Conservation (phyloP, 768 basidiomycete genomes). For the Leccinum longicurvipes region DNA sequence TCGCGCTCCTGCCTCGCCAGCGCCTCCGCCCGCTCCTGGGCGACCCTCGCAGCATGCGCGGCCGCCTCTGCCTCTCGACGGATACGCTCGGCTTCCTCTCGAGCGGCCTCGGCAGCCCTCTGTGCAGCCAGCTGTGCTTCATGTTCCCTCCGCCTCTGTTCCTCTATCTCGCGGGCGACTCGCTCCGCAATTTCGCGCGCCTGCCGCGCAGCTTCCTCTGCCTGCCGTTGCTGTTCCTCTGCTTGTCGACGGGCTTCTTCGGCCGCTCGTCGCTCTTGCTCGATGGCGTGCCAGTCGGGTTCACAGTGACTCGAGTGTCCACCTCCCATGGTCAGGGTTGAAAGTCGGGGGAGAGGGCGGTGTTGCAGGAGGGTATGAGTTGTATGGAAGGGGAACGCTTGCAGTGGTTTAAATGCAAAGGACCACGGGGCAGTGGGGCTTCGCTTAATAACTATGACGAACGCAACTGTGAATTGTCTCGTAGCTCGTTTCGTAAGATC, state of each 20-base stretch:
- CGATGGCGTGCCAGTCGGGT: constrained; percentile 24
- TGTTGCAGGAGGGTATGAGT: neutral
- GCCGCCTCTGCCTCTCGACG: constrained; percentile 23
- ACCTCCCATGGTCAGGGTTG: constrained; percentile 21
- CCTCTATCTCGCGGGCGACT: constrained; percentile 22
- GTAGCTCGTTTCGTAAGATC: neutral
- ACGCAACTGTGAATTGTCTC: neutral
- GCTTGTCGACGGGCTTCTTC: constrained; percentile 22
- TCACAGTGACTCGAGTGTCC: constrained; percentile 23
- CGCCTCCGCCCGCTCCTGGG: constrained; percentile 23
- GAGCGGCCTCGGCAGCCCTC: constrained; percentile 22
- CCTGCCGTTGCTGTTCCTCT: constrained; percentile 16
- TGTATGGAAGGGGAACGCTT: no score
- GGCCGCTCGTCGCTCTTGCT: constrained; percentile 12
- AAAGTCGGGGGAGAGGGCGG: neutral
- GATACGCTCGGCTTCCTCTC: constrained; percentile 22
- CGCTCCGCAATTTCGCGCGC: constrained; percentile 23
- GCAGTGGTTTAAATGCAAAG: neutral
- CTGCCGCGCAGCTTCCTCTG: constrained; percentile 18
- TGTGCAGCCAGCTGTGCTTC: constrained; percentile 20
- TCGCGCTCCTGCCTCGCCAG: constrained; percentile 23
- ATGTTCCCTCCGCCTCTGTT: constrained; percentile 10
- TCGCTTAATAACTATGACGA: neutral
- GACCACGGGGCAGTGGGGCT: neutral
- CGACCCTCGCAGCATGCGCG: constrained; percentile 19